A percentile compares a stretch with the other conserved stretches of the same genome.
Evolutionary conservation across 164 flowering plant genomes (phyloP).

Genomic region (Kalanchoe fedtschenkoi): DNA sequence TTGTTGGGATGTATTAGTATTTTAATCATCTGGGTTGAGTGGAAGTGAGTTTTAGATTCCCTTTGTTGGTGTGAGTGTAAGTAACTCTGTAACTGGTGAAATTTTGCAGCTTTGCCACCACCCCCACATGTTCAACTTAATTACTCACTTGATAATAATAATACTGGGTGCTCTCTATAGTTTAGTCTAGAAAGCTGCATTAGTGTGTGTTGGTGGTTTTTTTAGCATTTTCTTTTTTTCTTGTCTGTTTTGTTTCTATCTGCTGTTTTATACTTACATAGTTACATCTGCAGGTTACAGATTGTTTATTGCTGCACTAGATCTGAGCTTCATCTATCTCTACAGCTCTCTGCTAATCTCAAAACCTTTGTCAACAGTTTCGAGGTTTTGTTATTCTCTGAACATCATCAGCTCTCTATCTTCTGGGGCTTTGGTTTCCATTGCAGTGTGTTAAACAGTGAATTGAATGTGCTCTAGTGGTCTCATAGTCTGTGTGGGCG

Average conservation of each 20-base stretch:
- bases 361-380: background rate
- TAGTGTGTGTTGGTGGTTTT: background rate
- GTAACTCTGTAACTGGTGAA: background rate
- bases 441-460: background rate
- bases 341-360: constrained; percentile 2
- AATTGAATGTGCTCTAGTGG: constrained; percentile 1
- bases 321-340: constrained; percentile 6
- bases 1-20: background rate
- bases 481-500: background rate
- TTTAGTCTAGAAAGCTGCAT: background rate
- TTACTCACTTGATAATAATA: constrained; percentile 2
- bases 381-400: constrained; percentile 4
- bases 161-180: background rate
- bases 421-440: background rate
- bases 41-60: constrained; percentile 3
- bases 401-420: background rate
- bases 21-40: constrained; percentile 1
- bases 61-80: background rate
- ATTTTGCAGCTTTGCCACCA: constrained; percentile 6
- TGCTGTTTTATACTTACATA: background rate
- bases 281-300: background rate
- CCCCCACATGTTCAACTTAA: background rate
- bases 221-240: background rate
- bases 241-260: constrained; percentile 3
- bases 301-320: constrained; percentile 1